phyloP scores from a whole-genome alignment of 2,329 filamentous ascomycete species.

The Colletotrichum kahawae region DNA sequence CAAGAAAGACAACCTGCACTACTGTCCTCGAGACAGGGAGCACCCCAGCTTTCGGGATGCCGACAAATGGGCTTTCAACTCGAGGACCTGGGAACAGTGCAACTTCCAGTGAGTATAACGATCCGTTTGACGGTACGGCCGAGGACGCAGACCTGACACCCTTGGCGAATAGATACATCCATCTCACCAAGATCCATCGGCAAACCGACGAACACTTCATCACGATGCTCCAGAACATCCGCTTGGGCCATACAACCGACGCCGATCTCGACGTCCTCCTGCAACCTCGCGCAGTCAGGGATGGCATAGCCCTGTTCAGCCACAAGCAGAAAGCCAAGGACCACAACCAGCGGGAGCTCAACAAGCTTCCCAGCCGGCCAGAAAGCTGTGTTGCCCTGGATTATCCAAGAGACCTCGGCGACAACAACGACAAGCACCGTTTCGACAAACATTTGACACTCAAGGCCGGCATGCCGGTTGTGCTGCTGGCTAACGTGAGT shows the following conservation, averaged over 20 bases:
- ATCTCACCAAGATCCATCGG: slow-evolving; percentile 60
- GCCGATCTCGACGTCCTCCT: slow-evolving; percentile 43
- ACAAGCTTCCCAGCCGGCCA: background rate
- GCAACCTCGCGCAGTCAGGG: slow-evolving; percentile 44
- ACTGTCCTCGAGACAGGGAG: background rate
- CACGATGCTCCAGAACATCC: slow-evolving; percentile 58
- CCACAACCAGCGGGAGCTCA: background rate
- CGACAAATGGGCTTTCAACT: slow-evolving; percentile 67
- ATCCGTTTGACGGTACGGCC: background rate
- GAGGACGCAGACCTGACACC: background rate
- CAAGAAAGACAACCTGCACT: background rate
- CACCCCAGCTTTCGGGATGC: slow-evolving; percentile 32
- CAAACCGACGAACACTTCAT: slow-evolving; percentile 61
- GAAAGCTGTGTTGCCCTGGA: background rate
- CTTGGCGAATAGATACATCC: slow-evolving; percentile 39
- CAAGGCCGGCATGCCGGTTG: slow-evolving; percentile 3
- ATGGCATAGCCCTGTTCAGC: background rate
- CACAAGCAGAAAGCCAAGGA: background rate
- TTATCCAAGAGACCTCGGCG: background rate
- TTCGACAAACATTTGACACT: background rate
- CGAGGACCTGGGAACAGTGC: slow-evolving; percentile 58
- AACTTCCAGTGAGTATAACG: slow-evolving; percentile 42
- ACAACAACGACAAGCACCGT: background rate
- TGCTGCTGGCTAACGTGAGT: background rate
- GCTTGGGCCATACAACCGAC: slow-evolving; percentile 47